Percentiles rank a stretch among this genome's conserved stretches.
Conservation (phyloP, 179 eudicot species). For the Silene coronaria region DNA sequence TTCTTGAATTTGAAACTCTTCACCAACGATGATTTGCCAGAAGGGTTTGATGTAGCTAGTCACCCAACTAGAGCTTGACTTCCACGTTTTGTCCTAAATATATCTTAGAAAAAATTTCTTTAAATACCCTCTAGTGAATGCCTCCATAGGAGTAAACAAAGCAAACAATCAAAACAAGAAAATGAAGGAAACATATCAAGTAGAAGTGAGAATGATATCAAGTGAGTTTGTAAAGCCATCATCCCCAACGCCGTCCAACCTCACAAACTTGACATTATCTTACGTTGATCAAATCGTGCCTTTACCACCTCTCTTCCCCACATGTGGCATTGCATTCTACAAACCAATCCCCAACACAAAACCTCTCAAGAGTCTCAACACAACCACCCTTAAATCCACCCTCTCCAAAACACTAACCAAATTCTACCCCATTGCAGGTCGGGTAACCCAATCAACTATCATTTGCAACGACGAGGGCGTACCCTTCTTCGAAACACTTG, state of each 20-base stretch:
- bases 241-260: slow-evolving; percentile 6
- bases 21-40: background rate
- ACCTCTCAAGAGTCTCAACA: background rate
- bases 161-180: background rate
- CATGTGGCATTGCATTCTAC: slow-evolving; percentile 8
- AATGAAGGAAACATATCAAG: background rate
- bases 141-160: background rate
- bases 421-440: slow-evolving; percentile 20
- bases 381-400: background rate
- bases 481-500: slow-evolving; percentile 14
- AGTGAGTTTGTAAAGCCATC: slow-evolving; percentile 12
- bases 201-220: background rate
- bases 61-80: background rate
- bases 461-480: slow-evolving; percentile 12
- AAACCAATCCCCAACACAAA: background rate
- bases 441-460: background rate
- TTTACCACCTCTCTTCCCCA: slow-evolving; percentile 4
- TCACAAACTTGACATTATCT: background rate
- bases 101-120: too few relatives aligned
- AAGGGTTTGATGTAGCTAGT: background rate
- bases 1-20: background rate
- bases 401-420: slow-evolving; percentile 4
- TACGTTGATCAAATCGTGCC: slow-evolving; percentile 15
- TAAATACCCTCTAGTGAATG: background rate
- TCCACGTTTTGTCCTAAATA: background rate